Percentiles rank a stretch among this genome's conserved stretches.
These are phyloP conservation scores for Poa pratensis DNA, from an alignment of 176 grass and related monocot species.

Conservation along the genomic window DNA sequence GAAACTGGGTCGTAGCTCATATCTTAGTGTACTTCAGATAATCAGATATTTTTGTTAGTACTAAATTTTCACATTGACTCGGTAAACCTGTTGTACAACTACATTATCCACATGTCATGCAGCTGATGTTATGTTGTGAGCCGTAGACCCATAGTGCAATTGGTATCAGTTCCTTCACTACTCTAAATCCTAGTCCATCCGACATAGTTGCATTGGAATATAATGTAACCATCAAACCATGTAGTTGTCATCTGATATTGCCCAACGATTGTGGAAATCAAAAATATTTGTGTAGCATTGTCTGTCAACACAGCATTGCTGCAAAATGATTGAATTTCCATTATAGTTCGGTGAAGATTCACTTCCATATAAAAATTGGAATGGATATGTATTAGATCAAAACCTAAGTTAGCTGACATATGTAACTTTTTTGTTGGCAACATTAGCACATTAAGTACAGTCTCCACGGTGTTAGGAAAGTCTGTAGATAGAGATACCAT, in stretches of 20 bases:
- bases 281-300: neutral
- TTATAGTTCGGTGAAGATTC: neutral
- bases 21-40: neutral
- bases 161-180: neutral
- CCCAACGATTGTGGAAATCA: neutral
- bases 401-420: neutral
- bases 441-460: neutral
- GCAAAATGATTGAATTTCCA: neutral
- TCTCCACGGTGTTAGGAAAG: neutral
- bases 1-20: neutral
- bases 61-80: neutral
- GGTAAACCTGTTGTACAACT: neutral
- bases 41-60: neutral
- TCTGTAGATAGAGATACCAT: neutral
- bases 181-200: neutral
- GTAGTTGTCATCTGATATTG: neutral
- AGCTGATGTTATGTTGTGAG: neutral
- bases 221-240: neutral
- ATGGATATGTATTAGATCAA: neutral
- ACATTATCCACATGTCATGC: neutral
- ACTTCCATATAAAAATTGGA: neutral
- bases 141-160: neutral
- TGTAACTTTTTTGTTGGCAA: conserved; percentile 1
- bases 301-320: neutral
- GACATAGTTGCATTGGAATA: neutral